Conservation (phyloP, 148 eudicot genomes). For the Tetragonia tetragonoides region DNA sequence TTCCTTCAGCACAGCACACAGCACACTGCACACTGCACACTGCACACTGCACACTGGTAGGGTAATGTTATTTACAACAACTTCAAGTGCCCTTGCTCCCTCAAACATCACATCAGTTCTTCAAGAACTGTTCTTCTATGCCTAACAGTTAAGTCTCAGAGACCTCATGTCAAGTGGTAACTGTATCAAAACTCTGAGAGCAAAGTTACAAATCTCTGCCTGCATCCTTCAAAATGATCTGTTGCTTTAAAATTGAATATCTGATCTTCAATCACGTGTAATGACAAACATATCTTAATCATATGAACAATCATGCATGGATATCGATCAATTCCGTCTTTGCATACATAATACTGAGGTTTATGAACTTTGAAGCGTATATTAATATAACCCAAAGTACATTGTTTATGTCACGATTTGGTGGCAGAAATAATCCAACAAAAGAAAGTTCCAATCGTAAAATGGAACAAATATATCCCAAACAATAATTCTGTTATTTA, state of each 20-base stretch:
- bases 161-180: not conserved
- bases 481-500: not conserved
- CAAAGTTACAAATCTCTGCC: not conserved
- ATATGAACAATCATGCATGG: not conserved
- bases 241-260: not conserved
- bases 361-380: not conserved
- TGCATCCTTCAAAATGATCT: not conserved
- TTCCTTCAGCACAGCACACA: not conserved
- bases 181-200: not conserved
- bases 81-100: constrained; percentile 7
- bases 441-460: not conserved
- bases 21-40: not conserved
- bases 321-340: not conserved
- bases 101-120: constrained; percentile 15
- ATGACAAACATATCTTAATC: not conserved
- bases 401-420: not conserved
- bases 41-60: not conserved
- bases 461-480: not conserved
- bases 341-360: not conserved
- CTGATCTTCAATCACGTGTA: not conserved
- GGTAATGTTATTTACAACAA: not conserved
- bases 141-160: not conserved
- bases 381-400: not conserved
- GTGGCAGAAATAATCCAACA: not conserved
- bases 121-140: not conserved